Conservation (phyloP, 2,329 filamentous ascomycete species). For the Colletotrichum melonis region DNA sequence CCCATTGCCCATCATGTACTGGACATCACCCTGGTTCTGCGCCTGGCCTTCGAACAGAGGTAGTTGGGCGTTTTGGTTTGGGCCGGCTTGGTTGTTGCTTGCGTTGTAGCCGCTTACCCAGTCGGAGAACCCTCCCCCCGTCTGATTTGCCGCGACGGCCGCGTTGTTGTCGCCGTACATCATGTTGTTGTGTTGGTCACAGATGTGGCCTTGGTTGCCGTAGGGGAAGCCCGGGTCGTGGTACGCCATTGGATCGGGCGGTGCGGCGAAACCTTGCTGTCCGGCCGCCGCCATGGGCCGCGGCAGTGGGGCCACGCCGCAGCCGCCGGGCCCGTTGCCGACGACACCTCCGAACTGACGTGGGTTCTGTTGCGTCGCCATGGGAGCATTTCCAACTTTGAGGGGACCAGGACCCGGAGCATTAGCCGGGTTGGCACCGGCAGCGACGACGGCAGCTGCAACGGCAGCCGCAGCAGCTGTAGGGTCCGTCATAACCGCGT, state of each 20-base stretch:
- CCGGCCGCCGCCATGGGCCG: not conserved
- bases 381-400: not conserved
- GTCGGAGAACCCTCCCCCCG: conserved; percentile 1
- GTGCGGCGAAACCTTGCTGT: not conserved
- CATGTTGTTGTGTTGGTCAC: not conserved
- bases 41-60: conserved; percentile 7
- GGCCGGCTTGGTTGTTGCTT: not conserved
- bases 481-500: conserved; percentile 31
- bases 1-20: conserved; percentile 8
- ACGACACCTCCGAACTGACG: not conserved
- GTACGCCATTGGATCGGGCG: not conserved
- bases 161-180: conserved; percentile 18
- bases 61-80: not conserved
- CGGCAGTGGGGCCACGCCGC: too few species aligned
- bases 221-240: not conserved
- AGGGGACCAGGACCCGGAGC: not conserved
- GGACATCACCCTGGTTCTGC: conserved; percentile 4
- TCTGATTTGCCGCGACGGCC: not conserved
- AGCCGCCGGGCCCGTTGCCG: not conserved
- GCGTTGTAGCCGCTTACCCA: conserved; percentile 5
- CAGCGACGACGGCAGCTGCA: too few species aligned
- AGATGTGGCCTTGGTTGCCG: not conserved
- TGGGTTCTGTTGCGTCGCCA: not conserved
- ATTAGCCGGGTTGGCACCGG: too few species aligned
- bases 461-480: not conserved